Conservation (phyloP, 1,284 basidiomycete species). For the Farysia itapuensis region DNA sequence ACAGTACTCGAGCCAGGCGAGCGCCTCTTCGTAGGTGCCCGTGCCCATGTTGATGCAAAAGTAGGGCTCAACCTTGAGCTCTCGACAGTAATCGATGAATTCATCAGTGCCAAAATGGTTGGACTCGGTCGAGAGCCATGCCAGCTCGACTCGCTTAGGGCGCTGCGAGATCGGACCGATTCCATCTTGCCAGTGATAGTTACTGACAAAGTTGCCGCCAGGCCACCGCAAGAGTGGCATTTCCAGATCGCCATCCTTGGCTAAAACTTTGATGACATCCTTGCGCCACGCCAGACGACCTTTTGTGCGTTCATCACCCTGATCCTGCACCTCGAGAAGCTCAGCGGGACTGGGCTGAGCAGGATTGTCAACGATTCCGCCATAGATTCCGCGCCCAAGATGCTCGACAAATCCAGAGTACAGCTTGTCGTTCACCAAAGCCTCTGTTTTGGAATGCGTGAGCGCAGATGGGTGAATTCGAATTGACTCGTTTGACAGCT, state of each 20-base stretch:
- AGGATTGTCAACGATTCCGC: conserved; percentile 66
- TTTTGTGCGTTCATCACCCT: conserved; percentile 43
- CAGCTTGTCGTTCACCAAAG: conserved; percentile 29
- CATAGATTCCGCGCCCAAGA: conserved; percentile 67
- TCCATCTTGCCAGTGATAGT: conserved; percentile 72
- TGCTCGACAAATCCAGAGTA: conserved; percentile 48
- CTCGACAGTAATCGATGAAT: conserved; percentile 64
- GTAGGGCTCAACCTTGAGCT: conserved; percentile 65
- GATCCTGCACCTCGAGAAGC: conserved; percentile 47
- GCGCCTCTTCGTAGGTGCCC: conserved; percentile 68
- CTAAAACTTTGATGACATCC: conserved; percentile 66
- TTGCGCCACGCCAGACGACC: conserved; percentile 64
- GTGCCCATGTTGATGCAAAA: conserved; percentile 72
- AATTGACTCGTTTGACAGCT: conserved; percentile 11
- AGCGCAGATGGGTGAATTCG: conserved; percentile 19
- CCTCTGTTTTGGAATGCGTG: conserved; percentile 8
- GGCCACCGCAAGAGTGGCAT: conserved; percentile 69
- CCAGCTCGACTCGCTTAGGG: conserved; percentile 68
- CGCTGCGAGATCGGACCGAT: conserved; percentile 66
- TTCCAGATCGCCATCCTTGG: conserved; percentile 63
- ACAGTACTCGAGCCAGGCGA: conserved; percentile 72
- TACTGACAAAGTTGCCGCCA: conserved; percentile 65
- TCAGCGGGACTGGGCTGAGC: conserved; percentile 57
- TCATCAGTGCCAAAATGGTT: conserved; percentile 71
- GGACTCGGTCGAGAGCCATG: conserved; percentile 69